Percentiles rank a stretch among this genome's conserved stretches.
Conservation (phyloP, 2,329 filamentous ascomycete species). For the Waltergamsia citrina region DNA sequence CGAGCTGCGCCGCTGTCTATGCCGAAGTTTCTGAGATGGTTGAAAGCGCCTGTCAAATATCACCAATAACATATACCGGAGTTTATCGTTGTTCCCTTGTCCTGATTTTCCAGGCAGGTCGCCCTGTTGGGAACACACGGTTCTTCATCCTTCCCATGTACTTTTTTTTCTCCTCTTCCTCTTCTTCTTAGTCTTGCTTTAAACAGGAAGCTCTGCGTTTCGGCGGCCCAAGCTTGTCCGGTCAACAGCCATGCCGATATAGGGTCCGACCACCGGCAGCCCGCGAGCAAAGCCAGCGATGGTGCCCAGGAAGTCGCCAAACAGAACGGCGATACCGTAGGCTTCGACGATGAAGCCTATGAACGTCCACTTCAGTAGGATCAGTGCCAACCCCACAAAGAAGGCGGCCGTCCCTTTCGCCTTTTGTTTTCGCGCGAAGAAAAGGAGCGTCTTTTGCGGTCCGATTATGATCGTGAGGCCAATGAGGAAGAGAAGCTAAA, state of each 20-base stretch:
- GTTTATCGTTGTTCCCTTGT: no score
- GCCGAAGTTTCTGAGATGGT: no score
- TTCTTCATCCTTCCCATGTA: not conserved
- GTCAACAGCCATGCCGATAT: constrained; percentile 68
- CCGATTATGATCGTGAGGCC: constrained; percentile 95
- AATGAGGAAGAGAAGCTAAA: constrained; percentile 90
- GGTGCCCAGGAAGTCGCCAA: constrained; percentile 93
- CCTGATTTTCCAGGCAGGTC: not conserved
- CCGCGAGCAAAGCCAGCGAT: constrained; percentile 82
- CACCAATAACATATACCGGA: not conserved
- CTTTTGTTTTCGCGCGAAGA: constrained; percentile 93
- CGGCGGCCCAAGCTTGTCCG: constrained; percentile 58
- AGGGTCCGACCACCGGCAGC: constrained; percentile 77
- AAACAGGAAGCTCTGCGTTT: constrained; percentile 72
- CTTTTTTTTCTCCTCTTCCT: not conserved
- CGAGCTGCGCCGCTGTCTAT: no score
- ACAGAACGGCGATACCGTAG: constrained; percentile 87
- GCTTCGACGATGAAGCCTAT: constrained; percentile 84
- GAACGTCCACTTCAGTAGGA: constrained; percentile 83
- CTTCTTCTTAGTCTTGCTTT: constrained; percentile 14
- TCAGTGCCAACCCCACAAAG: constrained; percentile 71
- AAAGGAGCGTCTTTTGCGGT: constrained; percentile 77
- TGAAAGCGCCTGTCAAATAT: not conserved
- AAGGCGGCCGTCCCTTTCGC: constrained; percentile 87
- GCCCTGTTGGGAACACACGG: constrained; percentile 1